Conservation (phyloP, 2,329 filamentous ascomycete species). For the Xylaria sp. region DNA sequence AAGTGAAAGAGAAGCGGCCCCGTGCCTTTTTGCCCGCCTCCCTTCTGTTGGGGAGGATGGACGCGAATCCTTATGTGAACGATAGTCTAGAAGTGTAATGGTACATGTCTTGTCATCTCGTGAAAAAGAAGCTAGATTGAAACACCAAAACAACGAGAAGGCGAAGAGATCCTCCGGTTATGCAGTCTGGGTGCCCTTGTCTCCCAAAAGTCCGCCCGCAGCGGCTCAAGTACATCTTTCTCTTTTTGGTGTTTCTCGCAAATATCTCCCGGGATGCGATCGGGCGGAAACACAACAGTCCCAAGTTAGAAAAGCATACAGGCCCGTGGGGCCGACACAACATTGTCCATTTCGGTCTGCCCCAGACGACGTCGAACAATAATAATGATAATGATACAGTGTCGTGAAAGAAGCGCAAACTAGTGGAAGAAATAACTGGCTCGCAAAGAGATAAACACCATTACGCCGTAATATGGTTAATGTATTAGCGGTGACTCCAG, state of each 20-base stretch:
- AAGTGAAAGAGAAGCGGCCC: slow-evolving; percentile 4
- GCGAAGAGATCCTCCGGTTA: slow-evolving; percentile 24
- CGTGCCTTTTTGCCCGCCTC: slow-evolving; percentile 13
- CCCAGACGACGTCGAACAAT: not conserved
- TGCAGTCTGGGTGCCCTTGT: slow-evolving; percentile 25
- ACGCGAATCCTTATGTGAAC: slow-evolving; percentile 30
- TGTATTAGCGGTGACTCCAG: slow-evolving; percentile 26
- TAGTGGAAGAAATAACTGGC: not conserved
- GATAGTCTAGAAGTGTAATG: slow-evolving; percentile 40
- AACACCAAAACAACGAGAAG: not conserved
- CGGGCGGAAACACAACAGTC: not conserved
- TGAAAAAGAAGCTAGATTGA: not conserved
- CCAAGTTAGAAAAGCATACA: slow-evolving; percentile 1
- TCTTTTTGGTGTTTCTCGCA: not conserved
- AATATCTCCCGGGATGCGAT: not conserved
- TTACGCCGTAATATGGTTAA: slow-evolving; percentile 39
- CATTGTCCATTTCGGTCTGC: not conserved
- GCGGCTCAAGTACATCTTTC: not conserved
- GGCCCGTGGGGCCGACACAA: not conserved
- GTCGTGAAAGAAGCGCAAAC: not conserved
- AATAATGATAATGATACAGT: slow-evolving; percentile 31
- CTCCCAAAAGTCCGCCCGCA: not conserved
- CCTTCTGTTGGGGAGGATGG: slow-evolving; percentile 24
- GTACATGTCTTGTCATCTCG: slow-evolving; percentile 28
- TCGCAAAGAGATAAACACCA: slow-evolving; percentile 13